Percentiles rank a stretch among this genome's conserved stretches.
Evolutionary conservation across 164 flowering plant species (phyloP).

Genomic region (Santalum album): DNA sequence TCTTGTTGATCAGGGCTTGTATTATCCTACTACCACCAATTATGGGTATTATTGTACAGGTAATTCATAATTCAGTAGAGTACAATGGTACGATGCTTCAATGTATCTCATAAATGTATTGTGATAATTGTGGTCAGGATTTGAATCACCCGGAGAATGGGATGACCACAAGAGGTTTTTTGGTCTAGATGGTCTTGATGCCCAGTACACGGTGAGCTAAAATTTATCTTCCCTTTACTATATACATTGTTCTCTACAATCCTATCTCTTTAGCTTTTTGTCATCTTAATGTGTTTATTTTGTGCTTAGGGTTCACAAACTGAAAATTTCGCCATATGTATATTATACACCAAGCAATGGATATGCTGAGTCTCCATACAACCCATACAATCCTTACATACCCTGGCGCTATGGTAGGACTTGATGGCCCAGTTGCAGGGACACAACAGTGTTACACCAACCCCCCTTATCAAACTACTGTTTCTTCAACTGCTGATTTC

Average conservation of each 20-base stretch:
- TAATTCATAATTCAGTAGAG: conserved; percentile 8
- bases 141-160: conserved; percentile 68
- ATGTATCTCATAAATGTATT: not conserved
- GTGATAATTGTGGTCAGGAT: conserved; percentile 33
- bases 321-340: conserved; percentile 67
- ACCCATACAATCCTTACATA: conserved; percentile 84
- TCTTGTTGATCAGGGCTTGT: conserved; percentile 57
- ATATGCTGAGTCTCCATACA: conserved; percentile 75
- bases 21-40: conserved; percentile 60
- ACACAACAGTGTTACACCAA: conserved; percentile 51
- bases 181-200: conserved; percentile 67
- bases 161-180: conserved; percentile 68
- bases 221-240: not conserved
- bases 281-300: not conserved
- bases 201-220: conserved; percentile 55
- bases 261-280: not conserved
- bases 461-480: conserved; percentile 41
- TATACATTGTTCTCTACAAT: not conserved
- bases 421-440: conserved; percentile 49
- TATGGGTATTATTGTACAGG: conserved; percentile 92
- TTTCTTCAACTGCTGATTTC: conserved; percentile 38
- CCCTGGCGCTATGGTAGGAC: conserved; percentile 75
- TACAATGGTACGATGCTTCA: not conserved
- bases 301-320: conserved; percentile 58
- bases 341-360: conserved; percentile 80